phyloP scores from a whole-genome alignment of 352 stramenopile species.

The Phytophthora aleatoria region DNA sequence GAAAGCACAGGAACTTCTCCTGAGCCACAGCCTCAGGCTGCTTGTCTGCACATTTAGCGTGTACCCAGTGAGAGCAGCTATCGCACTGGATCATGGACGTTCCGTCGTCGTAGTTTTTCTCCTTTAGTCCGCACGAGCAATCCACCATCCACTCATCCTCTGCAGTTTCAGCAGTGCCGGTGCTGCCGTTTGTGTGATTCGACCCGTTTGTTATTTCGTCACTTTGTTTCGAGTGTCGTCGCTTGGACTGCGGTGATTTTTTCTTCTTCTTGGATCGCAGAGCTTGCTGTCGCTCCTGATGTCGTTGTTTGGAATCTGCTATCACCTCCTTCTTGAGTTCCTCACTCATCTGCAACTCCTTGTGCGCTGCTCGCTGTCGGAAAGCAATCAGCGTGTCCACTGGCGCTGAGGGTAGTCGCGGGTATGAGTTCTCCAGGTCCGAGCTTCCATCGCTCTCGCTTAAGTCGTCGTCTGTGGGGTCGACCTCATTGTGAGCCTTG shows the following conservation, averaged over 20 bases:
- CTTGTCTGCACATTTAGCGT: constrained; percentile 58
- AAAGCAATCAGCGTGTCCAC: constrained; percentile 65
- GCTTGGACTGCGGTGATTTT: constrained; percentile 29
- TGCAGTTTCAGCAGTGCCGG: constrained; percentile 6
- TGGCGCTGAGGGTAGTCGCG: constrained; percentile 52
- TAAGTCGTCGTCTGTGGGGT: constrained; percentile 40
- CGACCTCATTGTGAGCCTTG: constrained; percentile 42
- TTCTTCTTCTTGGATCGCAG: constrained; percentile 42
- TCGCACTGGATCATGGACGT: constrained; percentile 73
- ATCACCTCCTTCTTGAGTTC: constrained; percentile 47
- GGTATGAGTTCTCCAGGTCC: constrained; percentile 69
- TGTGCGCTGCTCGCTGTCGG: constrained; percentile 53
- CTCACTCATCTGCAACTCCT: constrained; percentile 58
- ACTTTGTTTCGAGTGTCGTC: constrained; percentile 34
- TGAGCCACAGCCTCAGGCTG: constrained; percentile 40
- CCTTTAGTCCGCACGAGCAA: constrained; percentile 54
- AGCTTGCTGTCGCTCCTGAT: constrained; percentile 44
- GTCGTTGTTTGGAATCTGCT: constrained; percentile 35
- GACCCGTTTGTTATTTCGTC: constrained; percentile 28
- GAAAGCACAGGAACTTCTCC: constrained; percentile 66
- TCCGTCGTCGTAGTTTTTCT: constrained; percentile 68
- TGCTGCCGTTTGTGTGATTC: constrained; percentile 18
- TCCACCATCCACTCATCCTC: constrained; percentile 68
- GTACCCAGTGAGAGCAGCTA: constrained; percentile 59
- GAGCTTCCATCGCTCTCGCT: constrained; percentile 65